A percentile compares a stretch with the other conserved stretches of the same genome.
phyloP scores from a whole-genome alignment of 2,329 filamentous ascomycete species.

The Sporothrix inflata region DNA sequence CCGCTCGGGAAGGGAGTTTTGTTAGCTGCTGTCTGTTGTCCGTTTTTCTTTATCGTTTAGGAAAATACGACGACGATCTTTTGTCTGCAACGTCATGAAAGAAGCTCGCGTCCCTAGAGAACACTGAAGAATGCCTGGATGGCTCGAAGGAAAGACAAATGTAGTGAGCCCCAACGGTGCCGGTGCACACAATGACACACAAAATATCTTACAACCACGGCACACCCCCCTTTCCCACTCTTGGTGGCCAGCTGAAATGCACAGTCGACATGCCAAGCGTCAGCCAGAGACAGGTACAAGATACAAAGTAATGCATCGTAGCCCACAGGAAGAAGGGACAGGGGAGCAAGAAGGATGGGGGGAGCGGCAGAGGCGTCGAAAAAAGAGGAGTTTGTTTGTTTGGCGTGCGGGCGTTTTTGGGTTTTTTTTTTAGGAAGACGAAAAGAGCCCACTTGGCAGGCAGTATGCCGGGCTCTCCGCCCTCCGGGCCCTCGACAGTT shows the following conservation, averaged over 20 bases:
- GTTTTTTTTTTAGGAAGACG: not conserved
- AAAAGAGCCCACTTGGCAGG: not conserved
- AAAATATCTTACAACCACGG: not conserved
- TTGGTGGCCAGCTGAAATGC: constrained; percentile 1
- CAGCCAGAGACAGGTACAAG: not conserved
- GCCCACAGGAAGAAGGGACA: not conserved
- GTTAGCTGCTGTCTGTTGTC: not conserved
- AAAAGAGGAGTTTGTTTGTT: not conserved
- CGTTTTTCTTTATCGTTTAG: not conserved
- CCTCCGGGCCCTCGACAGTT: not conserved
- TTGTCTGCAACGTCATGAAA: not conserved
- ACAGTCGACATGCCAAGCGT: not conserved
- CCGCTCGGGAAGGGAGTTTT: not conserved
- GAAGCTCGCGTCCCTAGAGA: not conserved
- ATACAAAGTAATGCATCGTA: not conserved
- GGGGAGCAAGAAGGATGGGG: not conserved
- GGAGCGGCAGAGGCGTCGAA: not conserved
- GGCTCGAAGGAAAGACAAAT: too few species aligned
- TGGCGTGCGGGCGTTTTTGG: not conserved
- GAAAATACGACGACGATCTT: not conserved
- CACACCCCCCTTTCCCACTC: not conserved
- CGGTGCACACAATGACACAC: too few species aligned
- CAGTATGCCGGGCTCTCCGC: not conserved
- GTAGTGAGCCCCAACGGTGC: not conserved
- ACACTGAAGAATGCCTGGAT: not conserved